Conservation (phyloP, 2,329 filamentous ascomycete species). For the Ceratocystis cacaofunesta region DNA sequence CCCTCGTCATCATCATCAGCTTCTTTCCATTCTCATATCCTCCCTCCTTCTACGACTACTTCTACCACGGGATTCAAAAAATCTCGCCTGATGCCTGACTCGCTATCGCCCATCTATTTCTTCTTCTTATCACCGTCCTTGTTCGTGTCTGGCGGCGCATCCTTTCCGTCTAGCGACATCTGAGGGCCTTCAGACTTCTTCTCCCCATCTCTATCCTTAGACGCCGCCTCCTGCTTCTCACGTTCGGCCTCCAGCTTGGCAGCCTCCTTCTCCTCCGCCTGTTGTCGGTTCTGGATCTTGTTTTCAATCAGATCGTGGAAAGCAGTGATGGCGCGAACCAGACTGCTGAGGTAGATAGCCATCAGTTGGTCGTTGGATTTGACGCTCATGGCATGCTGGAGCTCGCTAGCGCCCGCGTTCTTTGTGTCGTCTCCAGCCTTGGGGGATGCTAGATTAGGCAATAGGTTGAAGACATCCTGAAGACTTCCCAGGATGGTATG, state of each 20-base stretch:
- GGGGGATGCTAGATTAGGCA: slow-evolving; percentile 86
- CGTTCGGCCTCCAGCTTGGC: slow-evolving; percentile 58
- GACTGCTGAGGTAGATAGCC: slow-evolving; percentile 90
- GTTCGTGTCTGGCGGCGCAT: slow-evolving; percentile 41
- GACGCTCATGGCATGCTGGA: slow-evolving; percentile 92
- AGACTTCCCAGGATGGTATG: slow-evolving; percentile 94
- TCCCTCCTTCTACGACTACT: too few species aligned
- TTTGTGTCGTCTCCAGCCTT: slow-evolving; percentile 43
- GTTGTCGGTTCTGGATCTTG: slow-evolving; percentile 97
- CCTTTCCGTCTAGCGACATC: slow-evolving; percentile 21
- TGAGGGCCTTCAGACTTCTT: slow-evolving; percentile 32
- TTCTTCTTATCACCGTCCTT: slow-evolving; percentile 40
- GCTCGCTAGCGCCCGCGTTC: slow-evolving; percentile 52
- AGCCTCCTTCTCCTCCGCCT: slow-evolving; percentile 87
- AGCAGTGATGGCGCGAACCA: slow-evolving; percentile 94
- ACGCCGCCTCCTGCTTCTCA: slow-evolving; percentile 39
- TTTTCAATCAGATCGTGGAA: slow-evolving; percentile 99
- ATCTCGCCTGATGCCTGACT: too few species aligned
- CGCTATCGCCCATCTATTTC: slow-evolving; percentile 22
- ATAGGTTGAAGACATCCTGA: slow-evolving; percentile 98
- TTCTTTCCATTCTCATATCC: not conserved
- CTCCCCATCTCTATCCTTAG: slow-evolving; percentile 25
- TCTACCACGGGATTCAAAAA: not conserved
- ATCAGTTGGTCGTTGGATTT: slow-evolving; percentile 99
- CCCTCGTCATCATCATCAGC: not conserved